Evolutionary conservation across 1,139 yeast species (phyloP), one percentile per base, ranked within the genome.

Genomic region (Nakaseomyces delphensis): DNA sequence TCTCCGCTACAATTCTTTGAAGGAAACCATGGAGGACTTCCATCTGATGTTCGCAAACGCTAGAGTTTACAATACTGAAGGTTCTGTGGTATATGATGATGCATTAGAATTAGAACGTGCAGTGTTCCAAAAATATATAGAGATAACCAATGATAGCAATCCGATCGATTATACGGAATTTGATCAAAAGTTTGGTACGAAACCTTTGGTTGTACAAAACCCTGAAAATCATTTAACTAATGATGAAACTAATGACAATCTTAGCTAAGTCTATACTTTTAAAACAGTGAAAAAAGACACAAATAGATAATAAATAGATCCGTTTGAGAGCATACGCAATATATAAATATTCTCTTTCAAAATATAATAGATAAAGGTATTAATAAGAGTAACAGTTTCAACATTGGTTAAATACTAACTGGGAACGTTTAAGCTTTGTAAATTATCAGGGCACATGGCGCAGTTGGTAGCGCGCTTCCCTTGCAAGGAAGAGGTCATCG

Each of bases 391-490:
- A n/a, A n/a, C n/a, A n/a, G n/a, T n/a, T n/a, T n/a, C n/a, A n/a
- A n/a, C n/a, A n/a, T n/a, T n/a, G n/a, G n/a, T n/a, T n/a, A n/a
- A n/a, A n/a, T n/a, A n/a, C n/a, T n/a, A n/a, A n/a, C n/a, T n/a
- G n/a, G n/a, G n/a, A 21, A 21, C 24, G 24, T 3, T 25, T 25
- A 25, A 25, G 5, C n/a, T 25, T 29, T 15, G 11, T 29, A 14
- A n/a, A 14, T 29, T 29, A 29, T 5, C 25, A 40, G 83, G 83
- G 83, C 83, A 81, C 76, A 81, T 77, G 83, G 83, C 83, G 83
- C 74, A 77, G 83, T 77, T 76, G 83, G 83, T 77, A 77, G 83
- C 83, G 83, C 83, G 83, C 74, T 74, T 79, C 76, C 83, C 77
- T 77, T 74, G 83, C 83, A 77, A 76, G 83, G 74, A 79, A 74